phyloP scores from a whole-genome alignment of 2,329 filamentous ascomycete species.

The Pseudogymnoascus sp. region DNA sequence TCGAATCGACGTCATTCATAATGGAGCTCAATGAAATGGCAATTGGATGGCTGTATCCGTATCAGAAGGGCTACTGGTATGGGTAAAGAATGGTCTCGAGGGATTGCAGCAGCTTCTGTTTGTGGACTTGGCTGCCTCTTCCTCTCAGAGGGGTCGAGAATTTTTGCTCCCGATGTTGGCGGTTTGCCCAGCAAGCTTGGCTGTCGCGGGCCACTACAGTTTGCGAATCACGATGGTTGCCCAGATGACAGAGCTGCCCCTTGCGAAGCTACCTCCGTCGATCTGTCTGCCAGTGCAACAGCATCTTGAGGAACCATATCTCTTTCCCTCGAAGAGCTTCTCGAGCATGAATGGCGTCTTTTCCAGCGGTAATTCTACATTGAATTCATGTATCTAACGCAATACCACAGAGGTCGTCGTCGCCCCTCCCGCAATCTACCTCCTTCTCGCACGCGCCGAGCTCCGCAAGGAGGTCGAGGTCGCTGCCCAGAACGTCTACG shows the following conservation, averaged over 20 bases:
- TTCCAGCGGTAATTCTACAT: not conserved
- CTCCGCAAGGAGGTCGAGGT: constrained; percentile 71
- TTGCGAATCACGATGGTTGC: no score
- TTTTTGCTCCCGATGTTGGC: not conserved
- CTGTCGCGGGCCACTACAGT: not conserved
- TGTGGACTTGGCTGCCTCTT: not conserved
- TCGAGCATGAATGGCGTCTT: not conserved
- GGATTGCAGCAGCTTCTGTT: not conserved
- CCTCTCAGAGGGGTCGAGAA: not conserved
- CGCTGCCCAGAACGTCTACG: constrained; percentile 92
- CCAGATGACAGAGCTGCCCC: not conserved
- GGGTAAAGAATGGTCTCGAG: not conserved
- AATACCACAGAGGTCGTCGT: constrained; percentile 78
- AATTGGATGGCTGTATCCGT: not conserved
- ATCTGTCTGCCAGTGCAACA: not conserved
- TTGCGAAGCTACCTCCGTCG: not conserved
- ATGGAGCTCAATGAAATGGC: not conserved
- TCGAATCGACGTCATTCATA: constrained; percentile 4
- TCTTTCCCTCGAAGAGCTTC: not conserved
- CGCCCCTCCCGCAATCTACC: constrained; percentile 83
- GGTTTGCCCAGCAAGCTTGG: not conserved
- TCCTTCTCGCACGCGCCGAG: constrained; percentile 73
- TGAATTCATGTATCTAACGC: not conserved
- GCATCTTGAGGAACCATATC: not conserved
- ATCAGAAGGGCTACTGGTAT: not conserved